Base-by-base conservation (phyloP, 2,329 filamentous ascomycete species). In the Rasamsonia emersonii region DNA sequence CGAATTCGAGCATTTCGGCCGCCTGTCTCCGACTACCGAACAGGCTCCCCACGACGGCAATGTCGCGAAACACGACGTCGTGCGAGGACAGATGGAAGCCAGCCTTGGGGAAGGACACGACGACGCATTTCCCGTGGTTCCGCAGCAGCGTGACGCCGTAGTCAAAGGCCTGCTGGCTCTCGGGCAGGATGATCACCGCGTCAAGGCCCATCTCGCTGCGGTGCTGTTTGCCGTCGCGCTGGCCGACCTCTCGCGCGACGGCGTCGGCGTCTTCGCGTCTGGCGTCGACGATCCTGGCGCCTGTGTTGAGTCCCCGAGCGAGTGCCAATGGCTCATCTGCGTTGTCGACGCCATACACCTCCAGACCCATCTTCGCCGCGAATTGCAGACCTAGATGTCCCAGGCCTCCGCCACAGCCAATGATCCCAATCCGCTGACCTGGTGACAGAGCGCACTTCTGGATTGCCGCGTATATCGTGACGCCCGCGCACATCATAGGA, bases 321-420 rank as follows among this genome's bases (percentile, higher is more conserved):
- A 42, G 16, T 36, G n/a, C 25, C 26, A 39, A 40, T 20, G 20
- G 37, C 31, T 19, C 33, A 30, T 35, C 42, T 31, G 27, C 32
- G 19, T 45, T 61, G 30, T 65, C 60, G 4, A 38, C 29, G 13
- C 36, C 36, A 21, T 38, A 38, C 4, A 58, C 55, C 25, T 82
- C 75, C 19, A 76, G 77, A 8, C 78, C 78, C 2, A 86, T 64
- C 1, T 80, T 80, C 38, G 72, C 73, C 0, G 80, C 76, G 50
- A 72, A 82, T 42, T 83, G 68, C 14, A 86, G 55, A 0, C 73
- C 82, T 38, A 85, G 75, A 47, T 86, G 80, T 0, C 81, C 0
- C 9, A 86, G 61, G 1, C 81, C 81, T 17, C 82, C 82, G 6
- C 86, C 62, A 27, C 32, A 35, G 3, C 82, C 80, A 9, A 83